Percentiles rank a stretch among this genome's conserved stretches.
phyloP scores from a whole-genome alignment of 768 basidiomycete genomes.

The Trametes villosa region DNA sequence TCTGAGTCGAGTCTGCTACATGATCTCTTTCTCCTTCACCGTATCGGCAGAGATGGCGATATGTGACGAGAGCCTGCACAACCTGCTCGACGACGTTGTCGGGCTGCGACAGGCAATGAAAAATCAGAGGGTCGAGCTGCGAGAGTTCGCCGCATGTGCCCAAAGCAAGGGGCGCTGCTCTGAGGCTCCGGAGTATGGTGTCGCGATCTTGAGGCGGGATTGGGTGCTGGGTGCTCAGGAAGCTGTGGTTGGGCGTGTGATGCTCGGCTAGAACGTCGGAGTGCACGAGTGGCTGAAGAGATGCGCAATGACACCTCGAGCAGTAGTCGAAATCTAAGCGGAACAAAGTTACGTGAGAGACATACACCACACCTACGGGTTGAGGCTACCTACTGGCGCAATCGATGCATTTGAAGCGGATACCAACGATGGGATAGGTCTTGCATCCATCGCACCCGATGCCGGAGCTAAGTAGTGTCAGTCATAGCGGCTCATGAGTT shows the following conservation, averaged over 20 bases:
- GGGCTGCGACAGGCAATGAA: neutral
- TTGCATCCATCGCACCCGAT: neutral
- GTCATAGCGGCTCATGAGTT: neutral
- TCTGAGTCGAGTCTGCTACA: neutral
- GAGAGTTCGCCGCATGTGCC: no score
- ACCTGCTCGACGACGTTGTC: neutral
- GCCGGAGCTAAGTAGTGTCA: neutral
- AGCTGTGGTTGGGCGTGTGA: neutral
- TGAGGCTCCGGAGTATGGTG: neutral
- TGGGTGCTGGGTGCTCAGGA: neutral
- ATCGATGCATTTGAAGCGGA: neutral
- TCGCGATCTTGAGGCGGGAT: neutral
- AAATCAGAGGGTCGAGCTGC: neutral
- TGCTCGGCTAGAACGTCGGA: neutral
- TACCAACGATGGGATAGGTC: neutral
- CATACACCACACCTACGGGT: neutral
- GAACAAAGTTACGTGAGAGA: neutral
- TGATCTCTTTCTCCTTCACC: neutral
- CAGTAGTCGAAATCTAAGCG: slow-evolving; percentile 2
- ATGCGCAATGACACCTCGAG: neutral
- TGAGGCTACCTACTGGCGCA: neutral
- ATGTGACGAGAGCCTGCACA: neutral
- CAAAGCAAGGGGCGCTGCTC: neutral
- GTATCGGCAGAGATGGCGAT: neutral
- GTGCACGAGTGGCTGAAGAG: neutral